Evolutionary conservation across 495 filamentous ascomycete species (phyloP).

Genomic region (Tetracladium marchalianum): DNA sequence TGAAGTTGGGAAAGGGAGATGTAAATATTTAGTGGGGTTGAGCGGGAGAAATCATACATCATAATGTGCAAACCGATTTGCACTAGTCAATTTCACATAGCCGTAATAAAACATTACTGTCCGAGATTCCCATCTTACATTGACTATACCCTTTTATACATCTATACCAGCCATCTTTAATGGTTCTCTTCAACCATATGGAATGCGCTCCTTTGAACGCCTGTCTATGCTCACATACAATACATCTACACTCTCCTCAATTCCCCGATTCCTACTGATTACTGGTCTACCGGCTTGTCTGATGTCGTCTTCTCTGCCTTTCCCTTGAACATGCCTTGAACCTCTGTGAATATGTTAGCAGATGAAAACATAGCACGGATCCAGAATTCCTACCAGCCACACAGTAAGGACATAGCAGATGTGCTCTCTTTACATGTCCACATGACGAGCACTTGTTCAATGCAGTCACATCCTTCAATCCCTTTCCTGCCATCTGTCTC

Average conservation of each 20-base stretch:
- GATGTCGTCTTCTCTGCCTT: constrained; percentile 4
- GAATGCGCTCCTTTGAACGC: constrained; percentile 1
- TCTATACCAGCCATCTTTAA: not conserved
- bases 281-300: constrained; percentile 5
- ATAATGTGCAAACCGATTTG: not conserved
- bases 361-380: not conserved
- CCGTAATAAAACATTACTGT: not conserved
- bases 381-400: constrained; percentile 41
- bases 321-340: constrained; percentile 23
- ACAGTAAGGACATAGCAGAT: constrained; percentile 80
- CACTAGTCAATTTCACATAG: no score
- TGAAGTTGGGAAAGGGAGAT: not conserved
- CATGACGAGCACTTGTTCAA: constrained; percentile 84
- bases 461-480: constrained; percentile 74
- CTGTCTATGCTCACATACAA: constrained; percentile 2
- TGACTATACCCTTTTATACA: not conserved
- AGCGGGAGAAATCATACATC: constrained; percentile 5
- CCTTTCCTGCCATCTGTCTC: constrained; percentile 89
- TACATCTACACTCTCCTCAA: not conserved
- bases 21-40: constrained; percentile 18
- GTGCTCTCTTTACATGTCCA: constrained; percentile 76
- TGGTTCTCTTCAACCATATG: not conserved
- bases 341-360: constrained; percentile 19
- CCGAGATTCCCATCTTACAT: not conserved
- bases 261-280: not conserved